These are phyloP conservation scores for Aspergillus sojae DNA, from an alignment of 2,329 filamentous ascomycete genomes.

Conservation along the genomic window DNA sequence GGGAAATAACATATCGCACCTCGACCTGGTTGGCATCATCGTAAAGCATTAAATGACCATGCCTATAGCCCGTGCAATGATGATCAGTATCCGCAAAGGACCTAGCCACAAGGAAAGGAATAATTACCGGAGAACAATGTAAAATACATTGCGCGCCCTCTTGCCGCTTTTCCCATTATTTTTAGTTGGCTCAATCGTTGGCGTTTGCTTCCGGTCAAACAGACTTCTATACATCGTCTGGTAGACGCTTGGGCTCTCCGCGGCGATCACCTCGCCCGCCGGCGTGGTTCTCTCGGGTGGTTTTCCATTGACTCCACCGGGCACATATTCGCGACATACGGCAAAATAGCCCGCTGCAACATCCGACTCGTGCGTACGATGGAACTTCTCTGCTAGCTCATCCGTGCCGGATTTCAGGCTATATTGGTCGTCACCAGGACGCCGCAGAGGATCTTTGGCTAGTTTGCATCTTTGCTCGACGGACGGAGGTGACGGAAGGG, in stretches of 20 bases:
- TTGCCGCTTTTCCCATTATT: slow-evolving; percentile 53
- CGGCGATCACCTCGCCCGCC: slow-evolving; percentile 73
- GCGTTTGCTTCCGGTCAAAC: slow-evolving; percentile 75
- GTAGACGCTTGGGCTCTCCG: slow-evolving; percentile 90
- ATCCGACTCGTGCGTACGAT: slow-evolving; percentile 67
- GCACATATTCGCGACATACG: slow-evolving; percentile 90
- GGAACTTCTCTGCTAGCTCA: slow-evolving; percentile 62
- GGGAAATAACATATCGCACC: slow-evolving; percentile 91
- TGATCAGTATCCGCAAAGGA: slow-evolving; percentile 19
- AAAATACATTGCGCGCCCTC: slow-evolving; percentile 84
- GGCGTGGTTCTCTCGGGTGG: slow-evolving; percentile 85
- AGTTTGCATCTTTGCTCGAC: slow-evolving; percentile 41
- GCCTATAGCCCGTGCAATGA: slow-evolving; percentile 52
- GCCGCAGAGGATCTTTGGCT: slow-evolving; percentile 40
- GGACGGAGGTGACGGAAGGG: slow-evolving; percentile 56
- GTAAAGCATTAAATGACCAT: slow-evolving; percentile 96
- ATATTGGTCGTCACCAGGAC: slow-evolving; percentile 66
- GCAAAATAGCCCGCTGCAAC: slow-evolving; percentile 91
- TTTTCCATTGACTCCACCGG: slow-evolving; percentile 88
- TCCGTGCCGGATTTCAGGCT: slow-evolving; percentile 65
- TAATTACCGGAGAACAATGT: slow-evolving; percentile 78
- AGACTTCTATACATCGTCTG: slow-evolving; percentile 97
- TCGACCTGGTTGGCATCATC: slow-evolving; percentile 94
- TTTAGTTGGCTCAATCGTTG: slow-evolving; percentile 57
- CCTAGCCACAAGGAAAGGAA: background rate